Evolutionary conservation across 108 stramenopile genomes (phyloP).

Genomic region (Schizochytrium sp.): DNA sequence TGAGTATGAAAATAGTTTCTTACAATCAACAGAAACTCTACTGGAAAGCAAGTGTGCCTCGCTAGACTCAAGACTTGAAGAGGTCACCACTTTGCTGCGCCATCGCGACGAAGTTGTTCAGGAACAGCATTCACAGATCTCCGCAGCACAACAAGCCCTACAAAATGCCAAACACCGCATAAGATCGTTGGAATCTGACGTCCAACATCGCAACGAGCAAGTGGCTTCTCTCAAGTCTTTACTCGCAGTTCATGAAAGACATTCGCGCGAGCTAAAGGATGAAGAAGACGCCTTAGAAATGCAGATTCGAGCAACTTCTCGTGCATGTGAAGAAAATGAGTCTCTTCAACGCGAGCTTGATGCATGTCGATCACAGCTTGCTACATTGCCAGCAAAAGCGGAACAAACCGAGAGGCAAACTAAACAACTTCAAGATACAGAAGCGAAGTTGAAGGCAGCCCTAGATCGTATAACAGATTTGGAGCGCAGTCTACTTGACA

Average conservation of each 20-base stretch:
- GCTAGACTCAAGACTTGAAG: slow-evolving; percentile 10
- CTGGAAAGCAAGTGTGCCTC: slow-evolving; percentile 40
- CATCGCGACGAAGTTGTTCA: not conserved
- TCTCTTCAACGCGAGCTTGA: not conserved
- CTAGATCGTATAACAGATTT: not conserved
- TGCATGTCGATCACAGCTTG: too few relatives aligned
- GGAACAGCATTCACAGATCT: not conserved
- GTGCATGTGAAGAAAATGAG: not conserved
- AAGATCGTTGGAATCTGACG: not conserved
- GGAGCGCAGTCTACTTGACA: not conserved
- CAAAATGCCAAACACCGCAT: not conserved
- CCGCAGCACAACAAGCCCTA: not conserved
- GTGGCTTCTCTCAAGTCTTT: not conserved
- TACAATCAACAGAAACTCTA: not conserved
- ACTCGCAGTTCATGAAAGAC: too few relatives aligned
- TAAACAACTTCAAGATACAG: not conserved
- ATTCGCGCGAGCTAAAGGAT: not conserved
- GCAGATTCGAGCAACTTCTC: slow-evolving; percentile 7
- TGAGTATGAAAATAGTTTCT: slow-evolving; percentile 33
- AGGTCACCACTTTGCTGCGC: not conserved
- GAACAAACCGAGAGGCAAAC: not conserved
- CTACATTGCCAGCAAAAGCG: not conserved
- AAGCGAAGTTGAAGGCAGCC: not conserved
- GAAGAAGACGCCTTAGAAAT: slow-evolving; percentile 2
- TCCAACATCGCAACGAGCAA: not conserved